These are phyloP conservation scores for Pterulicium gracile DNA, from an alignment of 1,284 basidiomycete species.

Conservation along the genomic window DNA sequence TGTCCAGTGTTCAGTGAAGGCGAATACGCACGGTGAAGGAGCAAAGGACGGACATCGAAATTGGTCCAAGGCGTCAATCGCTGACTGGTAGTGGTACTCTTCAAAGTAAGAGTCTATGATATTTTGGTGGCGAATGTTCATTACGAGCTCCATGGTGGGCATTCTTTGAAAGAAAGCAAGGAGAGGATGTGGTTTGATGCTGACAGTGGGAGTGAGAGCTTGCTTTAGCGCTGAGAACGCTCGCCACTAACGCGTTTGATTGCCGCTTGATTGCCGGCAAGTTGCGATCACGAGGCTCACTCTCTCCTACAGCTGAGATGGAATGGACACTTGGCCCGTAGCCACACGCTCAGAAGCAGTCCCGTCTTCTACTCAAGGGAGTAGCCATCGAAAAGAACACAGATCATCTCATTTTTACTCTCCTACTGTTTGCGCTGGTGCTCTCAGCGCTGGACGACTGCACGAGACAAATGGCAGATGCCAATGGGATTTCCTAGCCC, in stretches of 20 bases:
- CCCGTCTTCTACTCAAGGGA: no score
- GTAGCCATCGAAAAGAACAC: constrained; percentile 20
- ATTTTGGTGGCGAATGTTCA: constrained; percentile 42
- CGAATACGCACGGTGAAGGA: constrained; percentile 39
- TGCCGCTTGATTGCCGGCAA: constrained; percentile 9
- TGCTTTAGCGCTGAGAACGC: neutral
- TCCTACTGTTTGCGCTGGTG: constrained; percentile 45
- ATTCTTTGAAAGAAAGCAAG: no score
- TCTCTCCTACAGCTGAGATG: constrained; percentile 22
- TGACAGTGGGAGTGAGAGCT: neutral
- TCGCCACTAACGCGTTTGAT: constrained; percentile 4
- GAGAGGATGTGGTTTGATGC: no score
- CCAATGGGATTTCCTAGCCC: constrained; percentile 41
- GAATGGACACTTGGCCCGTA: constrained; percentile 62
- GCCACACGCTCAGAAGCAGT: no score
- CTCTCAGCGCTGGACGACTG: constrained; percentile 42
- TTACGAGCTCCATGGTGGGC: constrained; percentile 29
- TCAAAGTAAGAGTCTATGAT: constrained; percentile 62
- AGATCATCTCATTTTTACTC: constrained; percentile 24
- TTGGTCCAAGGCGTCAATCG: constrained; percentile 46
- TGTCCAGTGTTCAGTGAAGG: constrained; percentile 6
- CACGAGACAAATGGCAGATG: constrained; percentile 29
- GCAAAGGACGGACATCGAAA: constrained; percentile 41
- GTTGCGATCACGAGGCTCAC: neutral
- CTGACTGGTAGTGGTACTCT: constrained; percentile 60